Percentiles rank a stretch among this genome's conserved stretches.
phyloP scores from a whole-genome alignment of 2,329 filamentous ascomycete genomes.

The Pseudocercospora crystallina region DNA sequence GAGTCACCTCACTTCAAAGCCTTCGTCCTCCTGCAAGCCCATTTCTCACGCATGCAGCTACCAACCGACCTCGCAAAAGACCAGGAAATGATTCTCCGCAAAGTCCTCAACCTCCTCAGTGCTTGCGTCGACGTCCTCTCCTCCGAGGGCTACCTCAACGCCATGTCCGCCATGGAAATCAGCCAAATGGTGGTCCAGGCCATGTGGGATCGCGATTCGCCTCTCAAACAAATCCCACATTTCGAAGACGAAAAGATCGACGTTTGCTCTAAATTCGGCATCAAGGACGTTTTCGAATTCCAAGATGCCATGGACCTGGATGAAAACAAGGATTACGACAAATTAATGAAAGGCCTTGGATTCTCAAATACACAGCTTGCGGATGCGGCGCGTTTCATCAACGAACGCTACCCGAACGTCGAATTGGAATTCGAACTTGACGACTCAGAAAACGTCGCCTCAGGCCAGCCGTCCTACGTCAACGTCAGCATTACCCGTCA shows the following conservation, averaged over 20 bases:
- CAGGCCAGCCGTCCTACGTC: constrained; percentile 78
- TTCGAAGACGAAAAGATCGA: constrained; percentile 82
- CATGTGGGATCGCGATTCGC: constrained; percentile 98
- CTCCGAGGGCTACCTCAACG: constrained; percentile 92
- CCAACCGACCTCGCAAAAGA: constrained; percentile 95
- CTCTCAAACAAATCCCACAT: constrained; percentile 95
- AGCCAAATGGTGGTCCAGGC: constrained; percentile 98
- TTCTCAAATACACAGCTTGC: constrained; percentile 79
- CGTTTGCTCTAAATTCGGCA: constrained; percentile 73
- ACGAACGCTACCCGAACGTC: constrained; percentile 92
- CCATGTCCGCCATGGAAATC: constrained; percentile 98
- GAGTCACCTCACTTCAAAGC: constrained; percentile 98
- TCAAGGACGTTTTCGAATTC: constrained; percentile 95
- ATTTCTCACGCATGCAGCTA: constrained; percentile 96
- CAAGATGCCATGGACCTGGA: constrained; percentile 98
- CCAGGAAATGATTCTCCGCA: constrained; percentile 81
- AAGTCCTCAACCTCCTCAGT: constrained; percentile 82
- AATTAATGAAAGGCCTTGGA: constrained; percentile 73
- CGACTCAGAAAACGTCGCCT: constrained; percentile 74
- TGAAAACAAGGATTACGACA: constrained; percentile 79
- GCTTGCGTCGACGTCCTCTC: constrained; percentile 93
- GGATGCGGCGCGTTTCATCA: constrained; percentile 92
- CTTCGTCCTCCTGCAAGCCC: constrained; percentile 93
- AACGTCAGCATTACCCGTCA: constrained; percentile 84
- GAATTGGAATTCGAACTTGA: constrained; percentile 86